phyloP scores from a whole-genome alignment of 306 rosid species.

The Sphenostylis stenocarpa region DNA sequence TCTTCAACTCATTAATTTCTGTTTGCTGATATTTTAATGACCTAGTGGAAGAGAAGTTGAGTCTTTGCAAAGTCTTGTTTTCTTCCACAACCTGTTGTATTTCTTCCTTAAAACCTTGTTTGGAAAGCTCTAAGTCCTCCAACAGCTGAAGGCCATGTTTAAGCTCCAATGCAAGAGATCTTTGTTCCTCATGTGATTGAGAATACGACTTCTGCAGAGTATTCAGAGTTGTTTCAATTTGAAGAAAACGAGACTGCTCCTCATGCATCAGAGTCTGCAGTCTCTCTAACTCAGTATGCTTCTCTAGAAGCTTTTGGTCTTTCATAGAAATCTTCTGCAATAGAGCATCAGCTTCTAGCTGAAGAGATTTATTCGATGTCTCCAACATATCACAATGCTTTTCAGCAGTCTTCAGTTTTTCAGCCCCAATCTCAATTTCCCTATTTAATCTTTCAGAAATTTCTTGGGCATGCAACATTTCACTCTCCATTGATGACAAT shows the following conservation, averaged over 20 bases:
- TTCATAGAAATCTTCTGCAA: conserved; percentile 66
- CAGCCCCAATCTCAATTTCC: conserved; percentile 57
- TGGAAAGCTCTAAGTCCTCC: conserved; percentile 72
- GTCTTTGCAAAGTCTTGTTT: conserved; percentile 65
- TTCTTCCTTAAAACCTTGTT: conserved; percentile 69
- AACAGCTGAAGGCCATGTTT: conserved; percentile 74
- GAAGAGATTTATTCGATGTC: conserved; percentile 72
- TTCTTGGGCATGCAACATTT: conserved; percentile 63
- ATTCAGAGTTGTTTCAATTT: conserved; percentile 75
- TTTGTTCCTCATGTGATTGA: conserved; percentile 88
- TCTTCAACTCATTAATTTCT: conserved; percentile 76
- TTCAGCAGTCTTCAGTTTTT: conserved; percentile 60
- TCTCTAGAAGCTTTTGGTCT: conserved; percentile 80
- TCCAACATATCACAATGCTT: conserved; percentile 59
- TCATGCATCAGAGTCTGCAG: conserved; percentile 71
- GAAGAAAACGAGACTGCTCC: conserved; percentile 70
- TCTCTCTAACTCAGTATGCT: conserved; percentile 66
- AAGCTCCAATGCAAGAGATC: conserved; percentile 79
- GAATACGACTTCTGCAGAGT: conserved; percentile 68
- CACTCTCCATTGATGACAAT: conserved; percentile 67
- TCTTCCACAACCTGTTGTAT: conserved; percentile 65
- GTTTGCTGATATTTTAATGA: conserved; percentile 60
- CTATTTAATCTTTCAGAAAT: conserved; percentile 49
- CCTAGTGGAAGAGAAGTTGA: conserved; percentile 50
- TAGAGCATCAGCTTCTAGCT: conserved; percentile 64